Conservation (phyloP, 208 protist genomes). For the Leishmania aethiopica region DNA sequence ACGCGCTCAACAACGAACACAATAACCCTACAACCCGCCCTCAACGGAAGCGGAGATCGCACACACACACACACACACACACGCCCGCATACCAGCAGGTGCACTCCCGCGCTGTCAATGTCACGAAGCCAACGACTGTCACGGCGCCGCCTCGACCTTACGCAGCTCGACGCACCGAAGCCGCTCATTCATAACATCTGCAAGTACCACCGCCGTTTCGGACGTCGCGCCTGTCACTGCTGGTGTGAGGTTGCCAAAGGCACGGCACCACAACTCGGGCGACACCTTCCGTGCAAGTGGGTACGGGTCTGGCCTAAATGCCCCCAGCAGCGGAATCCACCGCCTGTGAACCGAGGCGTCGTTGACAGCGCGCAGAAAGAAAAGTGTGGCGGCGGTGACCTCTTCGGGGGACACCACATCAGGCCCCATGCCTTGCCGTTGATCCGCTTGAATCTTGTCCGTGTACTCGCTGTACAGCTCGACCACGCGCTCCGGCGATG, state of each 20-base stretch:
- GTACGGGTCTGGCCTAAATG: slow-evolving; percentile 31
- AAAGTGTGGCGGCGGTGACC: slow-evolving; percentile 66
- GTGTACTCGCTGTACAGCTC: slow-evolving; percentile 53
- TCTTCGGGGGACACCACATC: slow-evolving; percentile 37
- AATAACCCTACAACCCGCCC: neutral
- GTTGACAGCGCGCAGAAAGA: slow-evolving; percentile 65
- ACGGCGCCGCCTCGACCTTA: neutral
- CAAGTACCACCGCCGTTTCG: slow-evolving; percentile 35
- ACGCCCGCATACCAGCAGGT: neutral
- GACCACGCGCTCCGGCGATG: slow-evolving; percentile 40
- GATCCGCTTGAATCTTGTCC: slow-evolving; percentile 20
- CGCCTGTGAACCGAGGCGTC: slow-evolving; percentile 37
- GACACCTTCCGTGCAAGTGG: slow-evolving; percentile 43
- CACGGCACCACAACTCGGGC: slow-evolving; percentile 56
- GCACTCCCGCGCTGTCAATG: neutral
- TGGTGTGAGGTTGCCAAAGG: slow-evolving; percentile 23
- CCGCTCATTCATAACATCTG: slow-evolving; percentile 37
- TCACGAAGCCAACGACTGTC: neutral
- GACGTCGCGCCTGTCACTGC: neutral
- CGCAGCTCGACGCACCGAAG: slow-evolving; percentile 36
- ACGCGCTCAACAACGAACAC: neutral
- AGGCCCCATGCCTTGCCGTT: neutral
- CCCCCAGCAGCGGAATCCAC: slow-evolving; percentile 36
- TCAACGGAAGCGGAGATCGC: neutral
- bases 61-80: neutral